Percentiles rank a stretch among this genome's conserved stretches.
These are phyloP conservation scores for Chalciporus chontae DNA, from an alignment of 768 basidiomycete species.

Conservation along the genomic window DNA sequence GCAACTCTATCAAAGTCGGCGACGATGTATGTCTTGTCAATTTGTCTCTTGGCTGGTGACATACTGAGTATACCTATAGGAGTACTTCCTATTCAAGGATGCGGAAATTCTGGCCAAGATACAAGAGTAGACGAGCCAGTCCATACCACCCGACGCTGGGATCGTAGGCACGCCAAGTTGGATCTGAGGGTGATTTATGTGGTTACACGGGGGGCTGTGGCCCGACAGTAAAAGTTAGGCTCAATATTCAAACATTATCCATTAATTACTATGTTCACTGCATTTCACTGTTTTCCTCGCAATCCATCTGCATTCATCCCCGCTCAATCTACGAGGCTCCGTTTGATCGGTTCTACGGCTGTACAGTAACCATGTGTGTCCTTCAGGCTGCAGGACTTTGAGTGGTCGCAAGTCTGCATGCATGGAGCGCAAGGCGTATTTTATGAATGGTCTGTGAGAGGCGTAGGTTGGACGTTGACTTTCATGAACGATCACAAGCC, in stretches of 20 bases:
- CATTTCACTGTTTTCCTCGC: conserved; percentile 12
- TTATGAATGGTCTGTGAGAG: background rate
- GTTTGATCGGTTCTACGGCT: background rate
- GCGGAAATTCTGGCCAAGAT: conserved; percentile 95
- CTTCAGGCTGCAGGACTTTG: background rate
- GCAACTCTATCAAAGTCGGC: conserved; percentile 92
- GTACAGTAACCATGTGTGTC: no score
- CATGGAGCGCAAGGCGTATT: conserved; percentile 10
- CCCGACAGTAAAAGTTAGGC: conserved; percentile 6
- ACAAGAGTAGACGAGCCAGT: conserved; percentile 59
- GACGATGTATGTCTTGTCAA: conserved; percentile 69
- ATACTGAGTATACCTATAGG: conserved; percentile 44
- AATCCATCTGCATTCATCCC: conserved; percentile 30
- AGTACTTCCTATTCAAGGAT: conserved; percentile 94
- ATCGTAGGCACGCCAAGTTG: background rate
- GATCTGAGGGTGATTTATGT: background rate
- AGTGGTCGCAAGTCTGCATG: background rate
- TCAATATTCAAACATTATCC: conserved; percentile 10
- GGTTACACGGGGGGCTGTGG: background rate
- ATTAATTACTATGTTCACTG: conserved; percentile 22
- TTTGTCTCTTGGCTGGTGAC: background rate
- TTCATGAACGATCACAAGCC: conserved; percentile 3
- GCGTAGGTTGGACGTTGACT: background rate
- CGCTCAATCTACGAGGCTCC: conserved; percentile 18
- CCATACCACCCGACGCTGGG: background rate